Base-by-base conservation (phyloP, 805 yeast genomes). In the Myxozyma mucilagina region DNA sequence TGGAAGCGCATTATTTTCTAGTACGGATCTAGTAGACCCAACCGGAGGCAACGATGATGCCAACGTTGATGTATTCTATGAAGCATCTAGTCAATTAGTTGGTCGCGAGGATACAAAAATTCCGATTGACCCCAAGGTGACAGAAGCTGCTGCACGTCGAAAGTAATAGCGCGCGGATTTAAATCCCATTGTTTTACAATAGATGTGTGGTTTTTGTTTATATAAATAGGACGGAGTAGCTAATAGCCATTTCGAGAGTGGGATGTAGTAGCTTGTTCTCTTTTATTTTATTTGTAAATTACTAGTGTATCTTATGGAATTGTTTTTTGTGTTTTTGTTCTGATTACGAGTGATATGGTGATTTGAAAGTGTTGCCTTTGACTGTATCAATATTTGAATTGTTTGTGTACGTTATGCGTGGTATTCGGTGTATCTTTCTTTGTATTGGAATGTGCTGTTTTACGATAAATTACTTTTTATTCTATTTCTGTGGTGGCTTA, bases 61-160 rank as follows among this genome's bases (percentile, higher is more conserved):
- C n/a, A 39, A 44, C 11, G 49, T 35, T 18, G 53, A 59, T n/a
- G 61, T 39, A 13, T 62, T 59, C 35, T 62, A 54, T 32, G 65
- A 61, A 14, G n/a, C 61, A 8, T 34, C 59, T 4, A 32, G 60
- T 16, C 62, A 58, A 47, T 35, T 58, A 9, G 61, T 52, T 16
- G 54, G 39, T 9, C 50, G 52, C 2, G 56, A 60, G 14, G 64
- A 60, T 29, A 24, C 47, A 8, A 61, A 61, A 47, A 61, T 61
- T 34, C 65, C 65, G 16, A 61, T 61, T 48, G 65, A 61, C 39
- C 65, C 65, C 13, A 61, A 61, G 32, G 65, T 61, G 4, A 61
- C 65, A 13, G 65, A 61, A 34, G 65, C 65, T 1, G 39, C 62
- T 18, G n/a, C 56, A n/a, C 65, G 65, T 31, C 65, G 62, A 54